Conservation (phyloP, 805 yeast species). For the Monosporozyma aerobia region DNA sequence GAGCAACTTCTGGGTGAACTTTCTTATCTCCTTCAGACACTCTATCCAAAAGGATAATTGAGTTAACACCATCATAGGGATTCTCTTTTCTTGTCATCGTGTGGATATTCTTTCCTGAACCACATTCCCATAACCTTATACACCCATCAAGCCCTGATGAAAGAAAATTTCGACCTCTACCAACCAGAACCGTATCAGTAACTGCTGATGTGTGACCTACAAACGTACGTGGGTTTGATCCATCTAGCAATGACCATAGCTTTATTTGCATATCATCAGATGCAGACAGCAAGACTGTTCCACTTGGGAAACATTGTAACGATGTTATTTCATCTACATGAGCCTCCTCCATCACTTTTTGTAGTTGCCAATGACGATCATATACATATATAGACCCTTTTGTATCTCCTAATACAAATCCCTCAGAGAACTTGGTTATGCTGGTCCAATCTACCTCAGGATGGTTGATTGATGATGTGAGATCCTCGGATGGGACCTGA, state of each 20-base stretch:
- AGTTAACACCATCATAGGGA: constrained; percentile 31
- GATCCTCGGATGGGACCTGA: constrained; percentile 1
- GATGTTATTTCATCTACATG: constrained; percentile 42
- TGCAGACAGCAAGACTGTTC: constrained; percentile 47
- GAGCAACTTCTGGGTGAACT: not conserved
- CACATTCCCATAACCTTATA: constrained; percentile 62
- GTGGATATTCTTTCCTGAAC: constrained; percentile 39
- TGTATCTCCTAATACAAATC: constrained; percentile 29
- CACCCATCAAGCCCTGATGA: constrained; percentile 48
- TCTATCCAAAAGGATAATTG: constrained; percentile 7
- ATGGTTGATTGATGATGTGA: not conserved
- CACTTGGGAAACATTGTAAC: constrained; percentile 51
- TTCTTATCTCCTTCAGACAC: not conserved
- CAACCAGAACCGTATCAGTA: constrained; percentile 44
- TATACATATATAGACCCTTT: constrained; percentile 28
- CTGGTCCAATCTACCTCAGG: constrained; percentile 21
- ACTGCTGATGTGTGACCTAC: constrained; percentile 41
- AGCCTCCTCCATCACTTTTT: constrained; percentile 29
- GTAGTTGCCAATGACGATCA: constrained; percentile 8
- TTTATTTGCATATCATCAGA: constrained; percentile 53
- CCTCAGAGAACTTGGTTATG: constrained; percentile 29
- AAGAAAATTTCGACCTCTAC: constrained; percentile 58
- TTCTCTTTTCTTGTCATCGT: constrained; percentile 32
- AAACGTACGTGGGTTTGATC: constrained; percentile 43
- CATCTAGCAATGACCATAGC: constrained; percentile 48